A percentile compares a stretch with the other conserved stretches of the same genome.
These are phyloP conservation scores for Debaryomyces tyrocola DNA, from an alignment of 805 yeast species.

Conservation along the genomic window DNA sequence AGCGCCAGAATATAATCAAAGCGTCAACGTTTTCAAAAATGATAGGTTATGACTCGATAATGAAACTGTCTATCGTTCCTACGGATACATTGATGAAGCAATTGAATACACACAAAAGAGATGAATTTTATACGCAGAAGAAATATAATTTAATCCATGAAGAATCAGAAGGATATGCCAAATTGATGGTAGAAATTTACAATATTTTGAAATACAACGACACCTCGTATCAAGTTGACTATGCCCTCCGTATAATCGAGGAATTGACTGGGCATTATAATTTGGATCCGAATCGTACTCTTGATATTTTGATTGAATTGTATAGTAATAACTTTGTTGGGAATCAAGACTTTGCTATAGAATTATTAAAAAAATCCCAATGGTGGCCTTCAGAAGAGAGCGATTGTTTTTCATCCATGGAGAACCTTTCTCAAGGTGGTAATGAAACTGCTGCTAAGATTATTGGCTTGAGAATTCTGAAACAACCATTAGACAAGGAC, in stretches of 20 bases:
- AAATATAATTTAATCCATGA: conserved; percentile 71
- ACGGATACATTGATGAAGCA: conserved; percentile 33
- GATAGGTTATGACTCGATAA: conserved; percentile 28
- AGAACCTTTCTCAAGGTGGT: conserved; percentile 49
- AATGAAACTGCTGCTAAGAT: conserved; percentile 54
- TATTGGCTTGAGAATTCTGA: conserved; percentile 46
- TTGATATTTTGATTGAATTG: conserved; percentile 62
- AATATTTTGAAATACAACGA: conserved; percentile 38
- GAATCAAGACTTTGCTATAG: conserved; percentile 47
- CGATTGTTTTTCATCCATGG: conserved; percentile 29
- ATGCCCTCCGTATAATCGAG: conserved; percentile 49
- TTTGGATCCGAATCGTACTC: conserved; percentile 68
- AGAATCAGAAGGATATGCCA: conserved; percentile 76
- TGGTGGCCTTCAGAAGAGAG: conserved; percentile 64
- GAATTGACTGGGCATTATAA: conserved; percentile 70
- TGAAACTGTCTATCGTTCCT: conserved; percentile 30
- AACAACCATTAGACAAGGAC: conserved; percentile 28
- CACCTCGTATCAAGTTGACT: conserved; percentile 40
- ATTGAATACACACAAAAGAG: conserved; percentile 36
- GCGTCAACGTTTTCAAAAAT: conserved; percentile 30
- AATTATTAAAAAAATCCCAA: conserved; percentile 50
- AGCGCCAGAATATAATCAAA: conserved; percentile 25
- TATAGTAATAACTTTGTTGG: conserved; percentile 45
- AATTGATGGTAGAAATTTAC: conserved; percentile 51
- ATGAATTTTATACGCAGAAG: conserved; percentile 48